Evolutionary conservation across 1,139 yeast species (phyloP).

Genomic region (Candida neerlandica): DNA sequence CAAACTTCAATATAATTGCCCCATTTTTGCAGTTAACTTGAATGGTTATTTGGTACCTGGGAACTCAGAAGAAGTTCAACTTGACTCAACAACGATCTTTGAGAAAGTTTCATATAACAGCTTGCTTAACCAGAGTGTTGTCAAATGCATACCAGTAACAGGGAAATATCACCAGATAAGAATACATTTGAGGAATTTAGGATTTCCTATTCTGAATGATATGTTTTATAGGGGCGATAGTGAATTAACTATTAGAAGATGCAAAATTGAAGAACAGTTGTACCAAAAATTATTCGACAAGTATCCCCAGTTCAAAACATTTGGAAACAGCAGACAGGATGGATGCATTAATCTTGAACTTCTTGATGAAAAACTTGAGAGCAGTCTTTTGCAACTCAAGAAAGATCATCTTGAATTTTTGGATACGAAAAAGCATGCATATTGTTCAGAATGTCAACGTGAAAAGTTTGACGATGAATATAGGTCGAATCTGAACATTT

Average conservation of each 20-base stretch:
- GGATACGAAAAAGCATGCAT: neutral
- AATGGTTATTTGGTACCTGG: constrained; percentile 39
- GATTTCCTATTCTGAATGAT: constrained; percentile 73
- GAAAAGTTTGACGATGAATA: constrained; percentile 28
- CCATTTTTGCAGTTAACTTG: constrained; percentile 38
- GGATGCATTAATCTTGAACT: constrained; percentile 21
- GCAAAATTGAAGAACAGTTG: constrained; percentile 30
- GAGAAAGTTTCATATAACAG: constrained; percentile 25
- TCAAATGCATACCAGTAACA: constrained; percentile 65
- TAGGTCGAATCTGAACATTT: constrained; percentile 30
- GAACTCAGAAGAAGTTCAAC: constrained; percentile 28
- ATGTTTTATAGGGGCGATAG: constrained; percentile 48
- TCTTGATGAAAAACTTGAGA: constrained; percentile 16
- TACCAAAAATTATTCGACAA: constrained; percentile 25
- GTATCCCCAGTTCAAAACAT: constrained; percentile 19
- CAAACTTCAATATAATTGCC: constrained; percentile 28
- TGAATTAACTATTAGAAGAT: constrained; percentile 17
- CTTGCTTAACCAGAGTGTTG: constrained; percentile 51
- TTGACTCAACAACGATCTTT: constrained; percentile 38
- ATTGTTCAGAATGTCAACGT: constrained; percentile 48
- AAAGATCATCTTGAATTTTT: constrained; percentile 13
- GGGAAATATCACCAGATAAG: constrained; percentile 83
- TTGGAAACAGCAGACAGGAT: constrained; percentile 6
- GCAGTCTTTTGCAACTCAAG: constrained; percentile 20
- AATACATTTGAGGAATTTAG: constrained; percentile 66